A percentile compares a stretch with the other conserved stretches of the same genome.
Evolutionary conservation across 1,139 yeast genomes (phyloP).

Genomic region (Saccharomyces hybrid): DNA sequence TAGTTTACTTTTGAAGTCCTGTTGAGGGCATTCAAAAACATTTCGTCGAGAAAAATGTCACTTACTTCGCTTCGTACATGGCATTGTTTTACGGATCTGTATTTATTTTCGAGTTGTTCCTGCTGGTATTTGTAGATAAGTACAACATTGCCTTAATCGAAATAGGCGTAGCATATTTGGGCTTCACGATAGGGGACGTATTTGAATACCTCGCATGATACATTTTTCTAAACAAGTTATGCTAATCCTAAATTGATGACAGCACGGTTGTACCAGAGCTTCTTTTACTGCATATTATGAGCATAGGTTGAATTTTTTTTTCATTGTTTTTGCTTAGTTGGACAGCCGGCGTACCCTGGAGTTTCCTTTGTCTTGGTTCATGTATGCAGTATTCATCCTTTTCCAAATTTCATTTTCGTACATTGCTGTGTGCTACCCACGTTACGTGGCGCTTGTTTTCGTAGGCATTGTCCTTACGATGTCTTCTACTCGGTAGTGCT

Average conservation of each 20-base stretch:
- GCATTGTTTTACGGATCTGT: too few species aligned
- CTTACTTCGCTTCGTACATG: slow-evolving; percentile 43
- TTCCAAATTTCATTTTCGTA: slow-evolving; percentile 35
- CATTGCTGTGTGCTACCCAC: slow-evolving; percentile 32
- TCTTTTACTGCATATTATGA: slow-evolving; percentile 39
- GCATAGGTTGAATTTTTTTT: slow-evolving; percentile 36
- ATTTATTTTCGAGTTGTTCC: slow-evolving; percentile 57
- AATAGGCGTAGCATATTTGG: slow-evolving; percentile 42
- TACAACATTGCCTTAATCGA: slow-evolving; percentile 44
- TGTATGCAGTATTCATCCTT: slow-evolving; percentile 35
- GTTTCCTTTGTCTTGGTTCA: slow-evolving; percentile 37
- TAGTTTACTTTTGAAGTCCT: slow-evolving; percentile 37
- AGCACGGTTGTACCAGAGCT: slow-evolving; percentile 35
- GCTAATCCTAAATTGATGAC: slow-evolving; percentile 25
- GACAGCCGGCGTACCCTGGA: slow-evolving; percentile 43
- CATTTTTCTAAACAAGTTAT: slow-evolving; percentile 8
- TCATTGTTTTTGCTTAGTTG: slow-evolving; percentile 46
- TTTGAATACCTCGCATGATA: slow-evolving; percentile 22
- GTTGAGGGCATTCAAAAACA: slow-evolving; percentile 45
- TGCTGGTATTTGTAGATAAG: slow-evolving; percentile 41
- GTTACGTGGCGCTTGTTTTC: slow-evolving; percentile 49
- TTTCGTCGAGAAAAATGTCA: slow-evolving; percentile 40
- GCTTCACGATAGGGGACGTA: slow-evolving; percentile 40
- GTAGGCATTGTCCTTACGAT: slow-evolving; percentile 50
- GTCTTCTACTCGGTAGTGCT: slow-evolving; percentile 45